Conservation (phyloP, 345 rosid genomes). For the Salix udensis region DNA sequence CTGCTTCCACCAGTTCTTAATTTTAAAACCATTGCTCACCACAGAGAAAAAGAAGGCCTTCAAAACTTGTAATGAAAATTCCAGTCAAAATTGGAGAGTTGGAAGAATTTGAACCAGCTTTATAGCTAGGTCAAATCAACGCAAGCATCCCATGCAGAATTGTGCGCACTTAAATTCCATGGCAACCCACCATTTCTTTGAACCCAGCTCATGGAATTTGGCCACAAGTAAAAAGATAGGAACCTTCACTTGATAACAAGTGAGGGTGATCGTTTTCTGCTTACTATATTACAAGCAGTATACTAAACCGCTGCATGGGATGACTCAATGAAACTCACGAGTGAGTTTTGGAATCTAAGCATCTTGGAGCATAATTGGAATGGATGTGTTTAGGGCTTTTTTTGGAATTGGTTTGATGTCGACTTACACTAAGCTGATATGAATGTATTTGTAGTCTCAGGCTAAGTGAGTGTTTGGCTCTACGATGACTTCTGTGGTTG, state of each 20-base stretch:
- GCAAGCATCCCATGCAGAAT: background rate
- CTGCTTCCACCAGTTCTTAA: background rate
- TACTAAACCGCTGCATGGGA: too few species aligned
- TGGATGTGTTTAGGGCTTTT: too few species aligned
- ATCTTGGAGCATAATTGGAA: too few species aligned
- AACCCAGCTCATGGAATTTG: background rate
- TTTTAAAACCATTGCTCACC: background rate
- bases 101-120: background rate
- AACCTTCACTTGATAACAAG: background rate
- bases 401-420: too few species aligned
- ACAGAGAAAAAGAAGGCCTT: background rate
- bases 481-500: too few species aligned
- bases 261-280: too few species aligned
- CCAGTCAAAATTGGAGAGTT: background rate
- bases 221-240: background rate
- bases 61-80: background rate
- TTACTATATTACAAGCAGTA: too few species aligned
- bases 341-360: too few species aligned
- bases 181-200: background rate
- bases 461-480: too few species aligned
- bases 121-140: background rate
- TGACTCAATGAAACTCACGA: too few species aligned
- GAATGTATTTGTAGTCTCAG: too few species aligned
- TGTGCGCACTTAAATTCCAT: background rate
- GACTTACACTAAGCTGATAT: too few species aligned